These are phyloP conservation scores for Picochlorum sp. DNA, from an alignment of 139 green algal species.

Conservation along the genomic window DNA sequence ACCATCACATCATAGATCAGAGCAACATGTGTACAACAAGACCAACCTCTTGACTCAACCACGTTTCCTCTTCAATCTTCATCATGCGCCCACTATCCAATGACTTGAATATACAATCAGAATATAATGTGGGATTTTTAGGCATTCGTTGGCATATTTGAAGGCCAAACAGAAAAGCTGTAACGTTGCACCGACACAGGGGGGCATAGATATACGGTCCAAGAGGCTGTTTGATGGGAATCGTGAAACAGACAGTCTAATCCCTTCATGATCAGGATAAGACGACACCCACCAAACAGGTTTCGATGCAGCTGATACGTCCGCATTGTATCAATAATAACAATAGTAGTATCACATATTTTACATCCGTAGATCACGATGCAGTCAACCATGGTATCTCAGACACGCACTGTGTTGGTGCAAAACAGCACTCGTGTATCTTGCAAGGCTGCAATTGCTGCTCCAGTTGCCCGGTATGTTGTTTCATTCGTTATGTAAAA, in stretches of 20 bases:
- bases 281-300: too few species aligned
- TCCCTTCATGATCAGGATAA: too few species aligned
- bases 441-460: background rate
- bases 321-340: too few species aligned
- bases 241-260: too few species aligned
- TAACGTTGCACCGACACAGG: too few species aligned
- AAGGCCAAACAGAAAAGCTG: too few species aligned
- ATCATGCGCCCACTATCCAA: background rate
- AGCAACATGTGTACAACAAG: background rate
- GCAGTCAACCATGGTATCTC: background rate
- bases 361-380: background rate
- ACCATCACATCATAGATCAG: background rate
- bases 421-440: background rate
- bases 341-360: too few species aligned
- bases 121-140: background rate
- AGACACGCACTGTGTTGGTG: background rate
- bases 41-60: background rate
- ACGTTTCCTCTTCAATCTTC: slow-evolving; percentile 4
- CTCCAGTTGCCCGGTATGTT: slow-evolving; percentile 1
- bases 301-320: too few species aligned
- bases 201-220: too few species aligned
- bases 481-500: background rate
- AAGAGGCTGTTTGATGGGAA: too few species aligned
- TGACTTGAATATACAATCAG: background rate
- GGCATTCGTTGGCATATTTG: background rate